Conservation (phyloP, 1,284 basidiomycete species). For the Naganishia albida region DNA sequence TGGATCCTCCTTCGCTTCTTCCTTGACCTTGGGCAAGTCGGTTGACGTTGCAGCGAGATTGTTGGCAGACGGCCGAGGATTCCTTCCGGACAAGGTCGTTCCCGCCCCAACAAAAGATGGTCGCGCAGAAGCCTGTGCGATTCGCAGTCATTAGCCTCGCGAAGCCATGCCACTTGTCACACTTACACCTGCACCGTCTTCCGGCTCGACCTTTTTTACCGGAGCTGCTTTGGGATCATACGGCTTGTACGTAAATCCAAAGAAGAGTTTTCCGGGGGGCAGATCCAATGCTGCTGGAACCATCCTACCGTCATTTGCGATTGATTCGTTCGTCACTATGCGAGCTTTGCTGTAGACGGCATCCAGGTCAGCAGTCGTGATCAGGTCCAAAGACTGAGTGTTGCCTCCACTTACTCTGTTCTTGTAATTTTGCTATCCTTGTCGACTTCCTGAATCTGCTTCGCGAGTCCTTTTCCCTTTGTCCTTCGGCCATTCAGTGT, state of each 20-base stretch:
- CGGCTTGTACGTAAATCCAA: constrained; percentile 77
- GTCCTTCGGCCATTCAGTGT: constrained; percentile 83
- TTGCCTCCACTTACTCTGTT: constrained; percentile 68
- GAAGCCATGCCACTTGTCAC: neutral
- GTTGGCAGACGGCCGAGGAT: constrained; percentile 20
- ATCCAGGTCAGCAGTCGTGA: constrained; percentile 35
- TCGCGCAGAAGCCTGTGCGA: constrained; percentile 28
- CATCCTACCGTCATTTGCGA: constrained; percentile 69
- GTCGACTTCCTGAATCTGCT: constrained; percentile 76
- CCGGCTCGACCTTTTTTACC: constrained; percentile 53
- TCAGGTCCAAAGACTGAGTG: neutral
- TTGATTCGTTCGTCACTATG: constrained; percentile 78
- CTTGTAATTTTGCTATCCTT: constrained; percentile 81
- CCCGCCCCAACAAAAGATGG: constrained; percentile 48
- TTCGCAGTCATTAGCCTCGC: too few relatives aligned
- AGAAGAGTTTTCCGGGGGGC: constrained; percentile 90
- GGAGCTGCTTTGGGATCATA: constrained; percentile 60
- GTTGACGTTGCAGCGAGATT: constrained; percentile 12
- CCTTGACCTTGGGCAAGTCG: constrained; percentile 30
- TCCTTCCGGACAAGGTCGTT: constrained; percentile 42
- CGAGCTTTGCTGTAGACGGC: constrained; percentile 66
- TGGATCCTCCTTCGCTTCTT: constrained; percentile 44
- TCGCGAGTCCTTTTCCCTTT: constrained; percentile 86
- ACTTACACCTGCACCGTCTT: constrained; percentile 35
- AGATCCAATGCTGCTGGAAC: constrained; percentile 88